phyloP scores from a whole-genome alignment of 2,329 filamentous ascomycete species.

The Aspergillus sp. region DNA sequence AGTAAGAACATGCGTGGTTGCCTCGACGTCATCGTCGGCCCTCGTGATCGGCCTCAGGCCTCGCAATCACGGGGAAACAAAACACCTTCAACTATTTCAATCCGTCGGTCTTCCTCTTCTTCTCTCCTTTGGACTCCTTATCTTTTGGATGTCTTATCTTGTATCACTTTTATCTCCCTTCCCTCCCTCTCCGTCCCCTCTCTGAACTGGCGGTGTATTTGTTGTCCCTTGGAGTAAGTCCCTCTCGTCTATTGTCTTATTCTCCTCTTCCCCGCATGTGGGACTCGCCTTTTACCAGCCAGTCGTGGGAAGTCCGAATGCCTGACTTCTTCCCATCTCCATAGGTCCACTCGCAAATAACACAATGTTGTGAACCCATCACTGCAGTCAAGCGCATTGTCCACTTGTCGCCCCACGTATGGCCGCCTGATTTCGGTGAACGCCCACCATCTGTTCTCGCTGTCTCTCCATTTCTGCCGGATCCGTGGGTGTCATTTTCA shows the following conservation, averaged over 20 bases:
- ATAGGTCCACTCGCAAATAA: not conserved
- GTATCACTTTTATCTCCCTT: too few species aligned
- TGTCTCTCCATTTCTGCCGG: not conserved
- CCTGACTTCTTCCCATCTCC: not conserved
- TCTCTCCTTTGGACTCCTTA: not conserved
- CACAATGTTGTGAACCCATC: conserved; percentile 12
- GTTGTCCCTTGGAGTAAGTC: not conserved
- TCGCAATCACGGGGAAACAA: not conserved
- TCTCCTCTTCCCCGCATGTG: not conserved
- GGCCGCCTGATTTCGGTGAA: conserved; percentile 9
- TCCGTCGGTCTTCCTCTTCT: not conserved
- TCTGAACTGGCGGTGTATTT: not conserved
- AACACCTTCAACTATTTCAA: not conserved
- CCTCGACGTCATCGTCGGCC: not conserved
- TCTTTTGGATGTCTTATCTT: not conserved
- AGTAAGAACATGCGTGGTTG: not conserved
- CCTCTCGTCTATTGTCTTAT: not conserved
- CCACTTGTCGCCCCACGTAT: conserved; percentile 19
- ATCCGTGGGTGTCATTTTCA: not conserved
- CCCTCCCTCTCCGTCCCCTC: not conserved
- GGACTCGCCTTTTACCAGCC: not conserved
- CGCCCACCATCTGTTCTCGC: not conserved
- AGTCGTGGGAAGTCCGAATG: not conserved
- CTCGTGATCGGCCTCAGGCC: not conserved
- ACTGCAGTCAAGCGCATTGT: conserved; percentile 18